These are phyloP conservation scores for Neurospora cerealis DNA, from an alignment of 495 filamentous ascomycete genomes.

Conservation along the genomic window DNA sequence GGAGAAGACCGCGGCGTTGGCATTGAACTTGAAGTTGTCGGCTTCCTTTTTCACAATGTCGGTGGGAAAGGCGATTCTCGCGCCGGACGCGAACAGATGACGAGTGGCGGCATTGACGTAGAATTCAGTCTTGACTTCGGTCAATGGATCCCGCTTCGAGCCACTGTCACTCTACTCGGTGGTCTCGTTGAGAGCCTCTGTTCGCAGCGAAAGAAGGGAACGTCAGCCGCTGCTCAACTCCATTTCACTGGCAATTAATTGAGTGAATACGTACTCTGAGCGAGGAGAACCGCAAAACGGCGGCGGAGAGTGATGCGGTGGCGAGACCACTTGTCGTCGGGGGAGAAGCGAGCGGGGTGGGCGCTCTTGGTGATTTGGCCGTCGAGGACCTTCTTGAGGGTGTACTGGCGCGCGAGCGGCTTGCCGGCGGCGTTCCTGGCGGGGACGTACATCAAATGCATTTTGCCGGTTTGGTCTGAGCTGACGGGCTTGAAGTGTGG, in stretches of 20 bases:
- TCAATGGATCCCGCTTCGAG: not conserved
- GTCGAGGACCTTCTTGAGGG: slow-evolving; percentile 68
- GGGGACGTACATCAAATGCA: slow-evolving; percentile 86
- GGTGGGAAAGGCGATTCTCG: not conserved
- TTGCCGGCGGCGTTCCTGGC: slow-evolving; percentile 55
- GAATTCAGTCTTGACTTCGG: not conserved
- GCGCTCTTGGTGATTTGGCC: slow-evolving; percentile 87
- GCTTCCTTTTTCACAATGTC: not conserved
- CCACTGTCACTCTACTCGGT: not conserved
- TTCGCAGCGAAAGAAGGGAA: not conserved
- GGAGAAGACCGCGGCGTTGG: not conserved
- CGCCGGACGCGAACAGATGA: not conserved
- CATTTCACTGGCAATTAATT: not conserved
- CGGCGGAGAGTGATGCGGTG: slow-evolving; percentile 90
- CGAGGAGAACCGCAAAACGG: slow-evolving; percentile 77
- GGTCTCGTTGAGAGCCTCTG: not conserved
- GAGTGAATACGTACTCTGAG: slow-evolving; percentile 52
- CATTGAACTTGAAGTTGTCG: not conserved
- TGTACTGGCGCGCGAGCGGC: slow-evolving; percentile 57
- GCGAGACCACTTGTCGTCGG: slow-evolving; percentile 94
- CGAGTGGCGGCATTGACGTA: not conserved
- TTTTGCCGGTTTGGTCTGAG: slow-evolving; percentile 18
- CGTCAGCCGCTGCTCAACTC: not conserved
- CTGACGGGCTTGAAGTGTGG: not conserved
- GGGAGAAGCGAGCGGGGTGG: slow-evolving; percentile 92